Percentiles rank a stretch among this genome's conserved stretches.
These are phyloP conservation scores for Arxiozyma slooffiae DNA, from an alignment of 1,139 yeast species.

Conservation along the genomic window DNA sequence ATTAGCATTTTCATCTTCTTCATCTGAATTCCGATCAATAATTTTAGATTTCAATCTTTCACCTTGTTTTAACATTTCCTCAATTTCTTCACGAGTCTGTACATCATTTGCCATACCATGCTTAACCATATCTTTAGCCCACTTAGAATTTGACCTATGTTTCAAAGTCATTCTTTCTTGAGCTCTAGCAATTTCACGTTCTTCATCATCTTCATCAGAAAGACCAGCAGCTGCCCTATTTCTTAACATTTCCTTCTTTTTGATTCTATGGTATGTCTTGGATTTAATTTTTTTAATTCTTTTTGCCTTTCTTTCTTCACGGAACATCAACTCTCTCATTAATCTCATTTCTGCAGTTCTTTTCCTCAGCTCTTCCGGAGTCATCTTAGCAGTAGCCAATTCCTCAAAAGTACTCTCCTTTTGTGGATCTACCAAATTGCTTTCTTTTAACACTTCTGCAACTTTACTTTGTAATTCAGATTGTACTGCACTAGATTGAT, in stretches of 20 bases:
- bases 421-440: slow-evolving; percentile 62
- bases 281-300: slow-evolving; percentile 91
- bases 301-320: slow-evolving; percentile 85
- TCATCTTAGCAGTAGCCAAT: slow-evolving; percentile 68
- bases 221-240: slow-evolving; percentile 63
- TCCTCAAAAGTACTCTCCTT: slow-evolving; percentile 80
- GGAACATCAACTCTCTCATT: slow-evolving; percentile 92
- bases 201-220: slow-evolving; percentile 46
- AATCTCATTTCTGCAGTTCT: slow-evolving; percentile 75
- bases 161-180: slow-evolving; percentile 84
- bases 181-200: slow-evolving; percentile 65
- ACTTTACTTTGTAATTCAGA: slow-evolving; percentile 64
- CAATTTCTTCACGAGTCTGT: slow-evolving; percentile 76
- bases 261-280: slow-evolving; percentile 75
- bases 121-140: slow-evolving; percentile 88
- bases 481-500: slow-evolving; percentile 36
- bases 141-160: slow-evolving; percentile 77
- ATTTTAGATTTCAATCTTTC: slow-evolving; percentile 68
- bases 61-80: slow-evolving; percentile 86
- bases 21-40: slow-evolving; percentile 50
- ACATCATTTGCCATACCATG: slow-evolving; percentile 86
- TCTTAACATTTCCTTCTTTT: slow-evolving; percentile 71
- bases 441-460: slow-evolving; percentile 48
- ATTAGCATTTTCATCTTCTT: slow-evolving; percentile 33
- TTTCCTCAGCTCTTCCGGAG: slow-evolving; percentile 68